These are phyloP conservation scores for Termitomyces sp. DNA, from an alignment of 768 basidiomycete genomes.

Conservation along the genomic window DNA sequence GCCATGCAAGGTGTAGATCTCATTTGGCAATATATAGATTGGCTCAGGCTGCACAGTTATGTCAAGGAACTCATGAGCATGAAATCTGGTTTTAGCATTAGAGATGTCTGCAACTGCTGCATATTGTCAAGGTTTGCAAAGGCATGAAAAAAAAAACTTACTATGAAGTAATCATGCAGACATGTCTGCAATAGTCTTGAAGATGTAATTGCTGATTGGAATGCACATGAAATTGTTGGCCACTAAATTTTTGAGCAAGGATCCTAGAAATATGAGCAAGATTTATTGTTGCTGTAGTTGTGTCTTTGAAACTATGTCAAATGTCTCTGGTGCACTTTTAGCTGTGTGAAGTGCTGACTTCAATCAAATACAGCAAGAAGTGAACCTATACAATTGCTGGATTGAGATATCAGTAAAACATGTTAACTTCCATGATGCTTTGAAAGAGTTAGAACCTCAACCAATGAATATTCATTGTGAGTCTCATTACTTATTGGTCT, in stretches of 20 bases:
- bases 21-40: slow-evolving; percentile 94
- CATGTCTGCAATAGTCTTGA: slow-evolving; percentile 61
- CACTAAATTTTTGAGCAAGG: slow-evolving; percentile 78
- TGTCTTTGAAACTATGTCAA: slow-evolving; percentile 80
- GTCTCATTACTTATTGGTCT: too few species aligned
- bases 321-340: slow-evolving; percentile 75
- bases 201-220: slow-evolving; percentile 85
- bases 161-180: slow-evolving; percentile 82
- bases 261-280: slow-evolving; percentile 87
- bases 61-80: slow-evolving; percentile 93
- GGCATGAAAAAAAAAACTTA: slow-evolving; percentile 21
- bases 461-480: too few species aligned
- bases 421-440: too few species aligned
- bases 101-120: slow-evolving; percentile 77
- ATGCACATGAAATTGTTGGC: slow-evolving; percentile 68
- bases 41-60: slow-evolving; percentile 92
- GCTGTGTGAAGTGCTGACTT: not conserved
- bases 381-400: slow-evolving; percentile 82
- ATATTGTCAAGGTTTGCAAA: not conserved
- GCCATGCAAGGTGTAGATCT: slow-evolving; percentile 87
- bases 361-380: not conserved
- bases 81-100: slow-evolving; percentile 86
- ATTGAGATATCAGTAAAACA: slow-evolving; percentile 87
- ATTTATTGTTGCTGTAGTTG: slow-evolving; percentile 73
- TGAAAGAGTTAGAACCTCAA: too few species aligned